phyloP scores from a whole-genome alignment of 2,329 filamentous ascomycete species.

The Pestalotiopsis fici region DNA sequence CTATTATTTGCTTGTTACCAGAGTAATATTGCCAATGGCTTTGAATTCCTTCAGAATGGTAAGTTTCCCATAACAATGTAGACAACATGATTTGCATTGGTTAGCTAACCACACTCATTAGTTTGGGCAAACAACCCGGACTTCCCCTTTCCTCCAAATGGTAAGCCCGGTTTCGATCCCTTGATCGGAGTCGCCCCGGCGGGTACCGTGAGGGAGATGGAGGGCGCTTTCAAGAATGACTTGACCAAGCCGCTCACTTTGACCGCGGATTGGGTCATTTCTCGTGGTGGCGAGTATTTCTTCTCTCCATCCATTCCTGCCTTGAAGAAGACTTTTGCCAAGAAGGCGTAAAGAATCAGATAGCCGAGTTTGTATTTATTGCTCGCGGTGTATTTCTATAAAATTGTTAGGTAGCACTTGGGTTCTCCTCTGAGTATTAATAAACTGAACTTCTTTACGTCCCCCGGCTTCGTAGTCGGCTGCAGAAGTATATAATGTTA shows the following conservation, averaged over 20 bases:
- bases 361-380: no score
- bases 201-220: constrained; percentile 19
- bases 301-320: constrained; percentile 42
- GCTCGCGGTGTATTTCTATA: no score
- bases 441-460: no score
- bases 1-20: constrained; percentile 48
- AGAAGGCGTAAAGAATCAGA: not conserved
- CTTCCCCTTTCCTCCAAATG: constrained; percentile 19
- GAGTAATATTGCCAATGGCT: constrained; percentile 39
- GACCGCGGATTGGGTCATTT: constrained; percentile 36
- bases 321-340: constrained; percentile 20
- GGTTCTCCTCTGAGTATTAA: no score
- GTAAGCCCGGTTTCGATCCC: constrained; percentile 35
- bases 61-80: constrained; percentile 10
- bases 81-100: no score
- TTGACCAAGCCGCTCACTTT: not conserved
- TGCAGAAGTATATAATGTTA: no score
- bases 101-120: not conserved
- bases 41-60: constrained; percentile 39
- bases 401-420: no score
- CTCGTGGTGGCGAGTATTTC: constrained; percentile 46
- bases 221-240: not conserved
- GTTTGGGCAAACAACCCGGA: not conserved
- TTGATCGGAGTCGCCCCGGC: constrained; percentile 32
- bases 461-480: no score